Conservation (phyloP, 2,329 filamentous ascomycete species). For the Epichloe sibirici region DNA sequence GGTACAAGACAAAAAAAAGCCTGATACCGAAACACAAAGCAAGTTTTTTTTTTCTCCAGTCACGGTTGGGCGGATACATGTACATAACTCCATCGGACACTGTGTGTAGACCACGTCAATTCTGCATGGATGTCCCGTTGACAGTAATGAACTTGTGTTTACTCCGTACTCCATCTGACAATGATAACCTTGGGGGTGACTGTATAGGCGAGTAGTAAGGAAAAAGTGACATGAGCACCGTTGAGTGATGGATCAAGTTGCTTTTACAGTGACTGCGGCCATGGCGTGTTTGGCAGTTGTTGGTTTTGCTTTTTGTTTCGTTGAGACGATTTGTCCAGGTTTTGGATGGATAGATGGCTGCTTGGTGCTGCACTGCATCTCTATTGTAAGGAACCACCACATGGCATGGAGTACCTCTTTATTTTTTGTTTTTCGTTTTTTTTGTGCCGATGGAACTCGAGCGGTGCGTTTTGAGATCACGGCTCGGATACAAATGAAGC, state of each 20-base stretch:
- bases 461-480: no score
- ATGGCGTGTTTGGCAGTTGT: no score
- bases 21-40: conserved; percentile 14
- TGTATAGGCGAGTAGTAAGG: no score
- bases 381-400: no score
- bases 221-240: no score
- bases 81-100: conserved; percentile 19
- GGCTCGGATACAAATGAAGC: no score
- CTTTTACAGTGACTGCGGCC: no score
- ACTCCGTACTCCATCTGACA: neutral
- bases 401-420: neutral
- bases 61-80: conserved; percentile 12
- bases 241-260: no score
- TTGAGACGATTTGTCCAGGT: no score
- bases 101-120: conserved; percentile 9
- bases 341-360: no score
- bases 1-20: conserved; percentile 11
- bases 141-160: neutral
- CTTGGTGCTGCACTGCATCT: no score
- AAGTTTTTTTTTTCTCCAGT: conserved; percentile 6
- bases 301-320: no score
- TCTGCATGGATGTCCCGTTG: conserved; percentile 9
- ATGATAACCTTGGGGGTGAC: neutral
- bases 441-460: neutral
- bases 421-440: neutral